phyloP scores from a whole-genome alignment of 306 rosid genomes.

The Arachis stenosperma region DNA sequence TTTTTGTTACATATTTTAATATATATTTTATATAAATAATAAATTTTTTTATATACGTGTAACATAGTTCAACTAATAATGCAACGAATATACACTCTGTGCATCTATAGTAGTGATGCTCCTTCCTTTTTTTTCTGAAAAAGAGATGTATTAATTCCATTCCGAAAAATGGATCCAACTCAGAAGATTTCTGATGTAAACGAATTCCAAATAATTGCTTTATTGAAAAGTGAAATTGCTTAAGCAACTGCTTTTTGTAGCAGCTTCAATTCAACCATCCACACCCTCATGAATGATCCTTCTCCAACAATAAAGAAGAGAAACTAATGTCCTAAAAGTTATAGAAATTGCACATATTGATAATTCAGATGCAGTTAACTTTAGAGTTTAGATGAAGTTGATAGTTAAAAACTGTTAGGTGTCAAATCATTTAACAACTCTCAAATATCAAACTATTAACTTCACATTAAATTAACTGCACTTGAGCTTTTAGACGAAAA shows the following conservation, averaged over 20 bases:
- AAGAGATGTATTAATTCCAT: too few species aligned
- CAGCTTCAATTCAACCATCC: neutral
- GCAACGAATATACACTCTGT: constrained; percentile 18
- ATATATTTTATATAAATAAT: neutral
- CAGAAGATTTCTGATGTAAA: neutral
- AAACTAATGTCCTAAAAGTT: constrained; percentile 25
- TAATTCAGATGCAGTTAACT: too few species aligned
- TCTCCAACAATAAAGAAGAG: constrained; percentile 8
- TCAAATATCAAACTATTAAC: too few species aligned
- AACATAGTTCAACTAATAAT: constrained; percentile 17
- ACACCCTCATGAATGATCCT: neutral
- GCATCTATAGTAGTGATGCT: constrained; percentile 32
- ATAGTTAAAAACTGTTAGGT: too few species aligned
- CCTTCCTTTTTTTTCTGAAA: neutral
- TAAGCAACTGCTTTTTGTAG: constrained; percentile 1
- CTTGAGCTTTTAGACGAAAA: too few species aligned
- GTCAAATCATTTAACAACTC: too few species aligned
- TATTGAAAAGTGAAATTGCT: neutral
- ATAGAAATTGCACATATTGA: neutral
- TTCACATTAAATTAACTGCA: too few species aligned
- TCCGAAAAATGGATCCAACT: constrained; percentile 13
- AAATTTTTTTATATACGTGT: constrained; percentile 12
- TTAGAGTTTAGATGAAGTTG: too few species aligned
- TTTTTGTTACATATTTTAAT: too few species aligned
- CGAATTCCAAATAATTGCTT: constrained; percentile 5